Conservation (phyloP, 192 early-diverging fungal species). For the Coemansia sp. region DNA sequence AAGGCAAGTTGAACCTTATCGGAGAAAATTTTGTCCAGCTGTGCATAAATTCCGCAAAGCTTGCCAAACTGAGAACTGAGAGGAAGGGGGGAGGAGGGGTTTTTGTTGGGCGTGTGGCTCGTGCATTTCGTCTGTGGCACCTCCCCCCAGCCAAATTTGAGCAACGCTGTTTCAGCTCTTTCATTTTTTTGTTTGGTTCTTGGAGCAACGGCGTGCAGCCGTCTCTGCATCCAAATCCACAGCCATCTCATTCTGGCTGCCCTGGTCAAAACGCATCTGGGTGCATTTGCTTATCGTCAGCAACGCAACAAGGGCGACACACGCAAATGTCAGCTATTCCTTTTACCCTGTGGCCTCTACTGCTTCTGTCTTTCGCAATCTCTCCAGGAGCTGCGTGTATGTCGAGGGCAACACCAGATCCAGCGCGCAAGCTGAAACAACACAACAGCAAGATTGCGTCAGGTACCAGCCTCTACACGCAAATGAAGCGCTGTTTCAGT, state of each 20-base stretch:
- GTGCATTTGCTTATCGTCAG: not conserved
- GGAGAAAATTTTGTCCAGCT: conserved; percentile 12
- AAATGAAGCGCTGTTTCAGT: not conserved
- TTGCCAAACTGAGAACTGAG: not conserved
- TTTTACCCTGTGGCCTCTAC: conserved; percentile 26
- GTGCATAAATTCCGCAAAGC: not conserved
- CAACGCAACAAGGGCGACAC: not conserved
- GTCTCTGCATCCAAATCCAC: too few relatives aligned
- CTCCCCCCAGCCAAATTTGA: not conserved
- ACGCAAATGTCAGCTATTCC: not conserved
- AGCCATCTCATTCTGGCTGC: too few relatives aligned
- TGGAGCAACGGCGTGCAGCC: too few relatives aligned
- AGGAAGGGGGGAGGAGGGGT: not conserved
- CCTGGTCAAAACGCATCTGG: too few relatives aligned
- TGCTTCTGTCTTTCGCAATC: conserved; percentile 54
- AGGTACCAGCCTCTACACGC: conserved; percentile 37
- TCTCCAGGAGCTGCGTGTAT: conserved; percentile 31
- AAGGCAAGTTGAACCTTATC: conserved; percentile 6
- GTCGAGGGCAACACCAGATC: conserved; percentile 53
- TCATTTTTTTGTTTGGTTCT: too few relatives aligned
- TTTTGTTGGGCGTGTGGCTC: not conserved
- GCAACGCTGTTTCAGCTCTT: not conserved
- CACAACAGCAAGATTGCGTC: conserved; percentile 54
- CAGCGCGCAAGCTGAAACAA: conserved; percentile 45
- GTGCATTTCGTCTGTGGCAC: not conserved